Conservation (phyloP, 2,329 filamentous ascomycete species). For the Trichoderma oligosporum region DNA sequence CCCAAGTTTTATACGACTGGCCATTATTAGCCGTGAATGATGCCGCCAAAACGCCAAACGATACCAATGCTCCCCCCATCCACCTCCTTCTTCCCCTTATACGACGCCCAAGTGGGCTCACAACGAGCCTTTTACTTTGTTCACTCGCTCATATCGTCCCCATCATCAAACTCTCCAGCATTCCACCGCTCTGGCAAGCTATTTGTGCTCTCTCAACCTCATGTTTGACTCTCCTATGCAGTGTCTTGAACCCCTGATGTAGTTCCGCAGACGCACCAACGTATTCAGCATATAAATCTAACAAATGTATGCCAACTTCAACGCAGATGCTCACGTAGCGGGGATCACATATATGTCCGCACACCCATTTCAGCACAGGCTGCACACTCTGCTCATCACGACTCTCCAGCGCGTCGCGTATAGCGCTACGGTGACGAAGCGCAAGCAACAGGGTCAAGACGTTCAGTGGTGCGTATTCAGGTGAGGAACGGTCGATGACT, state of each 20-base stretch:
- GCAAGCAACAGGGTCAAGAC: constrained; percentile 77
- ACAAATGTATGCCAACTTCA: constrained; percentile 74
- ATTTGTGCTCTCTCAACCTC: constrained; percentile 82
- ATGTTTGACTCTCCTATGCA: constrained; percentile 67
- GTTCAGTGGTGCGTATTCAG: constrained; percentile 56
- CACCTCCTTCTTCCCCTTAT: background rate
- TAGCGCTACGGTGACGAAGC: constrained; percentile 80
- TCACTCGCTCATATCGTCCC: constrained; percentile 25
- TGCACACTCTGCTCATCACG: constrained; percentile 78
- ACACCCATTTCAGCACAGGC: constrained; percentile 80
- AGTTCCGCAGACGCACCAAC: constrained; percentile 70
- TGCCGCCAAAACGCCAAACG: constrained; percentile 17
- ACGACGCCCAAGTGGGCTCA: background rate
- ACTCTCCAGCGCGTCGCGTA: constrained; percentile 73
- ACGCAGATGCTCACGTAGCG: constrained; percentile 76
- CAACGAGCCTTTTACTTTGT: no score
- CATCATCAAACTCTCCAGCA: constrained; percentile 68
- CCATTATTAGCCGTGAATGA: constrained; percentile 3
- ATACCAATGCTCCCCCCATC: constrained; percentile 16
- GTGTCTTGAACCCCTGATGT: constrained; percentile 62
- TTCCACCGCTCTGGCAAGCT: constrained; percentile 77
- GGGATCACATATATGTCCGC: constrained; percentile 76
- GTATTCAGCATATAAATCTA: constrained; percentile 84
- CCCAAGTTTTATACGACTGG: constrained; percentile 7
- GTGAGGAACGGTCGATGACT: constrained; percentile 56